Conservation (phyloP, 78 protist species). For the Dictyostelium firmibasis region DNA sequence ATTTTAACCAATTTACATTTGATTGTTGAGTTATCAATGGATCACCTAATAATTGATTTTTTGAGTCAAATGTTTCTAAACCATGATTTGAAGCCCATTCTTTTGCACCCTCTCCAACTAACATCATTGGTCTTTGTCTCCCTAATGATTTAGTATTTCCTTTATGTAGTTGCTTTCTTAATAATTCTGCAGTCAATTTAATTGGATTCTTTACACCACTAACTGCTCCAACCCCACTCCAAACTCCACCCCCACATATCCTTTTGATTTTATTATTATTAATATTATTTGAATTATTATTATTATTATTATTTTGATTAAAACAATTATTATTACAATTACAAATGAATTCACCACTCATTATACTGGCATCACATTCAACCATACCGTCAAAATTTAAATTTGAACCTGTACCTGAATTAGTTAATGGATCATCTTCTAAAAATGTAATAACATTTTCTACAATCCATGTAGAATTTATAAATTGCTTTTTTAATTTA, state of each 20-base stretch:
- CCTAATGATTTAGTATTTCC: conserved; percentile 45
- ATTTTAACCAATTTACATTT: conserved; percentile 48
- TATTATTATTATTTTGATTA: background rate
- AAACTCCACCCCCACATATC: conserved; percentile 57
- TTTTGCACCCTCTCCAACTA: conserved; percentile 72
- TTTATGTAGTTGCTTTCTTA: conserved; percentile 44
- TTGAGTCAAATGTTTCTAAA: conserved; percentile 29
- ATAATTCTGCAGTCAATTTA: background rate
- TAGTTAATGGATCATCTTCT: conserved; percentile 81
- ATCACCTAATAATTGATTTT: conserved; percentile 60
- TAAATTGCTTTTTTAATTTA: background rate
- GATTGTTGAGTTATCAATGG: conserved; percentile 73
- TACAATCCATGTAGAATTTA: conserved; percentile 19
- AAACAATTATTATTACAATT: conserved; percentile 25
- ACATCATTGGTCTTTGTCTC: conserved; percentile 75
- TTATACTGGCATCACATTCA: conserved; percentile 78
- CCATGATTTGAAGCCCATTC: conserved; percentile 68
- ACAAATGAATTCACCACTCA: conserved; percentile 46
- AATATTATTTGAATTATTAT: background rate
- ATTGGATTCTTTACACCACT: conserved; percentile 81
- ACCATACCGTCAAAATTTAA: conserved; percentile 68
- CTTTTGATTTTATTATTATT: background rate
- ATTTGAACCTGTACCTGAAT: conserved; percentile 76
- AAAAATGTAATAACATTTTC: conserved; percentile 30
- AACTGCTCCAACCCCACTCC: conserved; percentile 77